Evolutionary conservation across 208 protist species (phyloP).

Genomic region (Leishmania major): DNA sequence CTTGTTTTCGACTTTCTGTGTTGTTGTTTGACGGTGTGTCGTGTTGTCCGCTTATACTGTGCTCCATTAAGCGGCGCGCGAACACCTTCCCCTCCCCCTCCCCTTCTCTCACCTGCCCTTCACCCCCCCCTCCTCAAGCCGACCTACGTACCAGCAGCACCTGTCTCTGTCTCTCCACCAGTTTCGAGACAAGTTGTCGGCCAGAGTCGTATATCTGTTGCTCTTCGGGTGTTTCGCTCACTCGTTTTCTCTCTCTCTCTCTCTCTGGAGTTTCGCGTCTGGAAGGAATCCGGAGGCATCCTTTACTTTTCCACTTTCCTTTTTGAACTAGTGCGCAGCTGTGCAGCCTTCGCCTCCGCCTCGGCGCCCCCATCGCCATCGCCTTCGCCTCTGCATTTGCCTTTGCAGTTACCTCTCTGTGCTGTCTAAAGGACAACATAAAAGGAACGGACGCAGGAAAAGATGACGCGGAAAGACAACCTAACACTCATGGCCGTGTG

Average conservation of each 20-base stretch:
- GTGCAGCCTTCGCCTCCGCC: neutral
- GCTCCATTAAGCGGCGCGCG: conserved; percentile 6
- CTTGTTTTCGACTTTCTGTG: neutral
- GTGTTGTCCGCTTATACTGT: conserved; percentile 4
- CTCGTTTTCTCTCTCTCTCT: neutral
- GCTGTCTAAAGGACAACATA: neutral
- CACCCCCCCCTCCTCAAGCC: neutral
- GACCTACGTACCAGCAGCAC: neutral
- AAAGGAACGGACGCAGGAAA: neutral
- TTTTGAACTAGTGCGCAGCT: neutral
- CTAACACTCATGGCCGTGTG: conserved; percentile 24
- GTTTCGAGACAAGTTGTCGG: neutral
- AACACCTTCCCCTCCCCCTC: neutral
- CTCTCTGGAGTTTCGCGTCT: neutral
- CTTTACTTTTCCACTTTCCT: neutral
- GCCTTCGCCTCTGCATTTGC: neutral
- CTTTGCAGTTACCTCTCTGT: neutral
- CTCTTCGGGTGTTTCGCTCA: neutral
- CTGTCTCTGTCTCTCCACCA: neutral
- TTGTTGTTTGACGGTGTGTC: neutral
- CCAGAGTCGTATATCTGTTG: neutral
- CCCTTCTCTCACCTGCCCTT: no score
- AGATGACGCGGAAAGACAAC: conserved; percentile 15
- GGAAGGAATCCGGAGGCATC: neutral
- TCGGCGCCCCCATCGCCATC: neutral